Percentiles rank a stretch among this genome's conserved stretches.
These are phyloP conservation scores for Phaseolus coccineus DNA, from an alignment of 331 rosid genomes.

Conservation along the genomic window DNA sequence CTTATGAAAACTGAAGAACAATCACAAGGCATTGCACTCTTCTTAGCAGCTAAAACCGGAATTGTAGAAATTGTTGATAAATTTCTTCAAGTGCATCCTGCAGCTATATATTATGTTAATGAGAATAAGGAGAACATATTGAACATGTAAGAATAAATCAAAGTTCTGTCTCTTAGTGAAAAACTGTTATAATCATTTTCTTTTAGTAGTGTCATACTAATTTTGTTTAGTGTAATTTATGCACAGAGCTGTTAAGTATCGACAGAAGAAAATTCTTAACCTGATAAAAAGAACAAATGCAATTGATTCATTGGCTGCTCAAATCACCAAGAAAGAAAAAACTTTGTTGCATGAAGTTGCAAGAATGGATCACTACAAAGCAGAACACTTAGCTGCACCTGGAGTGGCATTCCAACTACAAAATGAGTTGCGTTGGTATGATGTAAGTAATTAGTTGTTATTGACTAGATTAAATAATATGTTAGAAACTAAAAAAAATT, in stretches of 20 bases:
- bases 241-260: slow-evolving; percentile 5
- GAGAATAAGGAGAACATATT: not conserved
- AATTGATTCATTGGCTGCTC: not conserved
- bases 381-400: not conserved
- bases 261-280: not conserved
- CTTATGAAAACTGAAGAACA: not conserved
- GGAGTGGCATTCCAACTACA: slow-evolving; percentile 46
- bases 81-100: slow-evolving; percentile 4
- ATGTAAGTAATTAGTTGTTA: not conserved
- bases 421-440: slow-evolving; percentile 39
- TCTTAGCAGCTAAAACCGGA: slow-evolving; percentile 38
- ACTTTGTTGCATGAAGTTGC: slow-evolving; percentile 40
- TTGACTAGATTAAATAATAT: no score
- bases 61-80: slow-evolving; percentile 37
- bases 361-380: not conserved
- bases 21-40: not conserved
- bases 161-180: no score
- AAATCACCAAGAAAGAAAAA: not conserved
- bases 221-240: not conserved
- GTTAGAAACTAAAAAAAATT: no score
- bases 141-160: not conserved
- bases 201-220: not conserved
- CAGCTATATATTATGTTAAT: slow-evolving; percentile 16
- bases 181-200: not conserved
- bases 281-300: not conserved